Evolutionary conservation across 2,329 filamentous ascomycete species (phyloP), one percentile per base, ranked within the genome.

Genomic region (Fusarium robinianum): DNA sequence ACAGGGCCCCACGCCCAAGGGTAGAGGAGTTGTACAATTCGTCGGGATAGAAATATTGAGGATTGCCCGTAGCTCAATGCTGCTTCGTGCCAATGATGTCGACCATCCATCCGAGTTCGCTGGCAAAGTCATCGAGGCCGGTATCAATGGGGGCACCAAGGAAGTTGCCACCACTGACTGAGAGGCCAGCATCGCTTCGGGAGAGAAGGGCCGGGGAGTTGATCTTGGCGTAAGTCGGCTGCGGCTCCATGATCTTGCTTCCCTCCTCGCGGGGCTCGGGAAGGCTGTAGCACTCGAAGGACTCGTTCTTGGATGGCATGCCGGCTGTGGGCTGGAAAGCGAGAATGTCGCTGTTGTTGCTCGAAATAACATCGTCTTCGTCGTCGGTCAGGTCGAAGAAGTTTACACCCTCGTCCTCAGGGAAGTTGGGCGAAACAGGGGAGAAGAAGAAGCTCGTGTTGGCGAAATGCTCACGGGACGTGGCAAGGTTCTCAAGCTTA

Each of bases 61-160:
- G 26, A n/a, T 33, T 16, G 25, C 17, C 11, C 18, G 25, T 10
- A 9, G 14, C 29, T 60, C 42, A 65, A 32, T 49, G 29, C 10
- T 39, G 35, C 51, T 66, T 68, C 18, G 58, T 64, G 36, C 67
- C 66, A 49, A 80, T 77, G 16, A 71, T 65, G 21, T 73, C 70
- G 8, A 72, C 73, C 61, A 80, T 75, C 76, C 77, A 80, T 40
- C 73, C 69, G 48, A 80, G 64, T 58, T 80, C 78, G 36, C 52
- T 66, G 27, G 62, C 66, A 49, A 74, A 70, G 41, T 72, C 68
- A 32, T 72, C 70, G 5, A 73, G 55, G 15, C 66, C 67, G 5
- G 65, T 62, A 33, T 71, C 68, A 27, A 66, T 62, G 3, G 68
- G 69, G 25, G 61, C 54, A 7, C 63, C 64, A 3, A 73, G 60